phyloP scores from a whole-genome alignment of 768 basidiomycete species.

The Coprinellus micaceus region DNA sequence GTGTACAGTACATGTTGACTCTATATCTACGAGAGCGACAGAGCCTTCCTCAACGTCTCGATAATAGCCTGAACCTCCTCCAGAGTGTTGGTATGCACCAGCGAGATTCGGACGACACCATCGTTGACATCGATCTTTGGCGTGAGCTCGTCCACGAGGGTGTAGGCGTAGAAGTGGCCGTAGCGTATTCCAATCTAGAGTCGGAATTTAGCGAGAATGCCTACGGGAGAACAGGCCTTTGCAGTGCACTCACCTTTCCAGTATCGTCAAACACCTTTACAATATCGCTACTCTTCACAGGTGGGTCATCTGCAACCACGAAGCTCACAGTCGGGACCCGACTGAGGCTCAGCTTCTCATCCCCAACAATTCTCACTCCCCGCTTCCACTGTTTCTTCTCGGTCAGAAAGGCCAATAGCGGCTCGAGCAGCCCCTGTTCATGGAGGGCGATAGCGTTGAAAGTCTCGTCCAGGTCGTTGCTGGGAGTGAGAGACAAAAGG shows the following conservation, averaged over 20 bases:
- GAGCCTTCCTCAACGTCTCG: constrained; percentile 46
- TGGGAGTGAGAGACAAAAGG: constrained; percentile 55
- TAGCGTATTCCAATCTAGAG: constrained; percentile 71
- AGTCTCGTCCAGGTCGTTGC: constrained; percentile 42
- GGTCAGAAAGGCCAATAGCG: constrained; percentile 53
- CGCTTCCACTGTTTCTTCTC: constrained; percentile 44
- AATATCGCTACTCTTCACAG: constrained; percentile 58
- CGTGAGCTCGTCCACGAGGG: constrained; percentile 46
- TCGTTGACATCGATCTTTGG: constrained; percentile 60
- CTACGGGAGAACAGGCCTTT: too few relatives aligned
- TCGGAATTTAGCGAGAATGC: not conserved
- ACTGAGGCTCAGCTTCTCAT: constrained; percentile 36
- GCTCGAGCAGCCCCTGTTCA: constrained; percentile 55
- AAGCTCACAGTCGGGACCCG: constrained; percentile 72
- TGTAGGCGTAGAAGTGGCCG: constrained; percentile 78
- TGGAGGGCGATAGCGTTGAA: constrained; percentile 58
- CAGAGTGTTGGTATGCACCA: constrained; percentile 79
- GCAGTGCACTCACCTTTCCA: constrained; percentile 57
- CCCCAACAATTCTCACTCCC: constrained; percentile 69
- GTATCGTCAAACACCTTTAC: constrained; percentile 63
- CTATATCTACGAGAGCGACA: constrained; percentile 20
- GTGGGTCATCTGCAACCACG: constrained; percentile 55
- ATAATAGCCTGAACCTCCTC: constrained; percentile 65
- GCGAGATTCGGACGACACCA: constrained; percentile 68
- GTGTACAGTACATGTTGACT: too few relatives aligned